A percentile compares a stretch with the other conserved stretches of the same genome.
These are phyloP conservation scores for Penicillium soppii DNA, from an alignment of 495 filamentous ascomycete species.

Conservation along the genomic window DNA sequence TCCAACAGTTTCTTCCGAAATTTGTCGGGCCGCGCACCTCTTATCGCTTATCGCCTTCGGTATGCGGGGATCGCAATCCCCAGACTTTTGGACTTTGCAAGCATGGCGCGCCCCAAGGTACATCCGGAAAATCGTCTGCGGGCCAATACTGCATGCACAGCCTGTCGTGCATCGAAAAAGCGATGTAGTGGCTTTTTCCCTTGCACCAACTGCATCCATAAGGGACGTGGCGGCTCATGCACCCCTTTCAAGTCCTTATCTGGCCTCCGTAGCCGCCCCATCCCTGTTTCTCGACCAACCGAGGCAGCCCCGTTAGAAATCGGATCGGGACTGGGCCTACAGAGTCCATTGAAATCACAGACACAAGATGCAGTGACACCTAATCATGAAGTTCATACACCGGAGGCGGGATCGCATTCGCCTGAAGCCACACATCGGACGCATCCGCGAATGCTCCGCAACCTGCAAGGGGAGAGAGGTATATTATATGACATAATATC, in stretches of 20 bases:
- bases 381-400: constrained; percentile 2
- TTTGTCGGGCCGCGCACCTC: constrained; percentile 4
- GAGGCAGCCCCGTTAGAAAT: not conserved
- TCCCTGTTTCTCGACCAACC: not conserved
- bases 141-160: constrained; percentile 35
- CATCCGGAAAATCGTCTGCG: constrained; percentile 36
- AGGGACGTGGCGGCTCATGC: constrained; percentile 31
- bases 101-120: constrained; percentile 41
- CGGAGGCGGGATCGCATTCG: constrained; percentile 20
- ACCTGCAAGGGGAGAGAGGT: constrained; percentile 39
- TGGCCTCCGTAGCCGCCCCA: constrained; percentile 6
- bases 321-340: not conserved
- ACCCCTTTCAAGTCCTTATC: constrained; percentile 27
- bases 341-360: constrained; percentile 5
- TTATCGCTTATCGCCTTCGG: not conserved
- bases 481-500: not conserved
- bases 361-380: not conserved
- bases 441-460: constrained; percentile 39
- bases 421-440: constrained; percentile 37
- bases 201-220: constrained; percentile 36
- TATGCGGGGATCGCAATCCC: constrained; percentile 3
- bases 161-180: constrained; percentile 40
- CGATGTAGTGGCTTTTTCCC: constrained; percentile 42
- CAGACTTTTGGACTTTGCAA: constrained; percentile 5
- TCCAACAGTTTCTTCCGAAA: not conserved